These are phyloP conservation scores for Schoenoplectus triqueter DNA, from an alignment of 202 grass and related monocot species.

Conservation along the genomic window DNA sequence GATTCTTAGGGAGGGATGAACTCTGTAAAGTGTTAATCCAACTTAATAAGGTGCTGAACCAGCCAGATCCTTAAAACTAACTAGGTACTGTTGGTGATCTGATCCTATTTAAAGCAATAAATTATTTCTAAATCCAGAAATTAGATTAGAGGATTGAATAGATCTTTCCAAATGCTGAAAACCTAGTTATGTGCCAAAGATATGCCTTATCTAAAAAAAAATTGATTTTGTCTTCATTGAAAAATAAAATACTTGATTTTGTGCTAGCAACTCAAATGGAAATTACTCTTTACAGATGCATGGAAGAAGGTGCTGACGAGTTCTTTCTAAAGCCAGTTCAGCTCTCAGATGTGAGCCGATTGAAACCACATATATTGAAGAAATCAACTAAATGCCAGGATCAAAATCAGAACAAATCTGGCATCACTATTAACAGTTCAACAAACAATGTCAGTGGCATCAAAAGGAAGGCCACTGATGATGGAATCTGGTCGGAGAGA, in stretches of 20 bases:
- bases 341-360: slow-evolving; percentile 68
- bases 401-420: slow-evolving; percentile 40
- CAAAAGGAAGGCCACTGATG: slow-evolving; percentile 61
- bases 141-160: background rate
- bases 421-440: slow-evolving; percentile 28
- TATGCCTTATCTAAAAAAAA: background rate
- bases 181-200: background rate
- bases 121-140: background rate
- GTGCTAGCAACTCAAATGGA: background rate
- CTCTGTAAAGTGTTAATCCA: no score
- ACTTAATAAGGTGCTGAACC: background rate
- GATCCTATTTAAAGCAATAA: background rate
- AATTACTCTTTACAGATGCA: slow-evolving; percentile 55
- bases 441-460: slow-evolving; percentile 41
- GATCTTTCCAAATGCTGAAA: background rate
- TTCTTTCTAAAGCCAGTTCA: slow-evolving; percentile 83
- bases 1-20: background rate
- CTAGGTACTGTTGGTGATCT: background rate
- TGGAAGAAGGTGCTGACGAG: slow-evolving; percentile 90
- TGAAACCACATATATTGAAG: slow-evolving; percentile 63
- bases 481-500: slow-evolving; percentile 48
- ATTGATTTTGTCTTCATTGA: no score
- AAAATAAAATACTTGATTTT: background rate
- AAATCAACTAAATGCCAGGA: slow-evolving; percentile 50
- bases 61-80: background rate